Evolutionary conservation across 2,329 filamentous ascomycete genomes (phyloP).

Genomic region (Diaporthe amygdali): DNA sequence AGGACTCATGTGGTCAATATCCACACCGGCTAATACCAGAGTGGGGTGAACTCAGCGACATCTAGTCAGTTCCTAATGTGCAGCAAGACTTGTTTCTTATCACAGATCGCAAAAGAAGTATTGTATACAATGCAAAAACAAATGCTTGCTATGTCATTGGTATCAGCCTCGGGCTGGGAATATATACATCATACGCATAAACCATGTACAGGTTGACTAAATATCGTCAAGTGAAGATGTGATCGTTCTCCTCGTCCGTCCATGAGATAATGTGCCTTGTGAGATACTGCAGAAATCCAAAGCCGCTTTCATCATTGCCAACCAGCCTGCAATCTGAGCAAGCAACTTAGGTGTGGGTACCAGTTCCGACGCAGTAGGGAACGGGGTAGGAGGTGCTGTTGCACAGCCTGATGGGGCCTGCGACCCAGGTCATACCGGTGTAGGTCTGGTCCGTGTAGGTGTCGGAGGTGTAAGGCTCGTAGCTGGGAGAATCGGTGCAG

Average conservation of each 20-base stretch:
- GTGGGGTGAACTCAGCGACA: not conserved
- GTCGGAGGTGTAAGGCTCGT: slow-evolving; percentile 37
- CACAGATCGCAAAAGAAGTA: not conserved
- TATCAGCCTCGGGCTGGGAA: not conserved
- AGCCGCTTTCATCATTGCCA: not conserved
- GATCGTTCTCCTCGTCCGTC: not conserved
- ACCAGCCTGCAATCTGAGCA: not conserved
- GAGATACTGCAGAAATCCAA: not conserved
- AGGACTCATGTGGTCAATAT: not conserved
- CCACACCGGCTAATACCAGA: not conserved
- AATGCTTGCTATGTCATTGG: not conserved
- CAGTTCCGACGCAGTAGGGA: slow-evolving; percentile 42
- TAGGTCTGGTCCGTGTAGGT: slow-evolving; percentile 38
- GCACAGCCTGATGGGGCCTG: slow-evolving; percentile 45
- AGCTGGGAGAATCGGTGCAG: slow-evolving; percentile 36
- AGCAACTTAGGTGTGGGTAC: slow-evolving; percentile 26
- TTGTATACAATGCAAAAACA: not conserved
- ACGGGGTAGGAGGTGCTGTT: slow-evolving; percentile 40
- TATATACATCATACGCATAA: slow-evolving; percentile 15
- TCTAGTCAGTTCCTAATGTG: not conserved
- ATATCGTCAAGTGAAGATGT: slow-evolving; percentile 1
- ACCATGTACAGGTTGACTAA: not conserved
- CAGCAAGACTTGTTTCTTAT: not conserved
- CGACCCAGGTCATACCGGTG: slow-evolving; percentile 41
- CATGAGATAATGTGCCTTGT: not conserved